These are phyloP conservation scores for Halophytophthora batemanensis DNA, from an alignment of 352 stramenopile species.

Conservation along the genomic window DNA sequence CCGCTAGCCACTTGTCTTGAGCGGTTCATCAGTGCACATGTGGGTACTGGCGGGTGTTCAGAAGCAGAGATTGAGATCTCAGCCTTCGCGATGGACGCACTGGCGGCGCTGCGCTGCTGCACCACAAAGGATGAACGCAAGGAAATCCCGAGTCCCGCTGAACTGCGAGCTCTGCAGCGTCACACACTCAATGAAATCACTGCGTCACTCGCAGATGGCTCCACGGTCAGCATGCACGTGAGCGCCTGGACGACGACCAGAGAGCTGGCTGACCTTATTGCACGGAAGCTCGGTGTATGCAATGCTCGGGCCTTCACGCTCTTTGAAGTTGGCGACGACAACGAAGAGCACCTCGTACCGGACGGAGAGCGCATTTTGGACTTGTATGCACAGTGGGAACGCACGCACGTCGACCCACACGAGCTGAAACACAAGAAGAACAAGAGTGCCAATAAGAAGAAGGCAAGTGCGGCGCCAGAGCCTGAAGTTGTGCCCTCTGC, in stretches of 20 bases:
- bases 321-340: slow-evolving; percentile 48
- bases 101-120: slow-evolving; percentile 35
- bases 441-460: slow-evolving; percentile 16
- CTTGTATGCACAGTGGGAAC: slow-evolving; percentile 71
- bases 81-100: slow-evolving; percentile 38
- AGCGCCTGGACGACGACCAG: slow-evolving; percentile 60
- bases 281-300: slow-evolving; percentile 37
- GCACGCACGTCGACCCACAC: slow-evolving; percentile 40
- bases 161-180: slow-evolving; percentile 54
- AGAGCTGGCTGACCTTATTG: slow-evolving; percentile 40
- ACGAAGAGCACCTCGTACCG: slow-evolving; percentile 57
- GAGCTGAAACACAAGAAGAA: slow-evolving; percentile 39
- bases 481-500: background rate
- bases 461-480: background rate
- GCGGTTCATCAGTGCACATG: slow-evolving; percentile 44
- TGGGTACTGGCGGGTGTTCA: slow-evolving; percentile 13
- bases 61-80: slow-evolving; percentile 25
- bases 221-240: slow-evolving; percentile 33
- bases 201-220: slow-evolving; percentile 48
- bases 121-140: slow-evolving; percentile 44
- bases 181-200: slow-evolving; percentile 39
- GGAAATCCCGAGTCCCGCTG: slow-evolving; percentile 54
- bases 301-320: slow-evolving; percentile 52
- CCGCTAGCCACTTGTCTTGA: slow-evolving; percentile 51
- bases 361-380: slow-evolving; percentile 69